phyloP scores from a whole-genome alignment of 2,329 filamentous ascomycete species.

The Raffaelea albimanens region DNA sequence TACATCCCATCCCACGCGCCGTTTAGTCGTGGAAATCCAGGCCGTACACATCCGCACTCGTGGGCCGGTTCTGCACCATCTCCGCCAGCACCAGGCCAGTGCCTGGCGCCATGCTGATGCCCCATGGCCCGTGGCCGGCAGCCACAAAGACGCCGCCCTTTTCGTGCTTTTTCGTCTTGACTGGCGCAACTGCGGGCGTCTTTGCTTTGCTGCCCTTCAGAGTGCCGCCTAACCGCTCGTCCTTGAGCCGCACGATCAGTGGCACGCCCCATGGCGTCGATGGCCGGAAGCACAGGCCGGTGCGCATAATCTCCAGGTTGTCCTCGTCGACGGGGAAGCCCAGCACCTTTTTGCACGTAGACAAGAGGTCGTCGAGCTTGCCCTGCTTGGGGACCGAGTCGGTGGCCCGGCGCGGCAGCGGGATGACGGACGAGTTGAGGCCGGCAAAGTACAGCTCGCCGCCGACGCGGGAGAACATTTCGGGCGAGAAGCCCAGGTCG shows the following conservation, averaged over 20 bases:
- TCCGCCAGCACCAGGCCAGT: conserved; percentile 65
- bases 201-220: not conserved
- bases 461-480: conserved; percentile 58
- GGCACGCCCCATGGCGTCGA: conserved; percentile 55
- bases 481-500: conserved; percentile 50
- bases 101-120: conserved; percentile 53
- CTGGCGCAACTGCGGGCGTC: not conserved
- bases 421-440: conserved; percentile 51
- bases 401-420: conserved; percentile 48
- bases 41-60: conserved; percentile 49
- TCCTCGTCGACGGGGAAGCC: conserved; percentile 26
- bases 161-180: conserved; percentile 28
- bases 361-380: conserved; percentile 39
- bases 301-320: conserved; percentile 52
- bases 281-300: conserved; percentile 63
- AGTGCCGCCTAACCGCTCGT: conserved; percentile 39
- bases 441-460: conserved; percentile 67
- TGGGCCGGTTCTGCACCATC: conserved; percentile 49
- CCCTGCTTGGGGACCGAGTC: conserved; percentile 35
- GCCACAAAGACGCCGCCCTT: conserved; percentile 61
- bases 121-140: conserved; percentile 70
- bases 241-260: conserved; percentile 48
- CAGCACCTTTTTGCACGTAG: conserved; percentile 38
- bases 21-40: conserved; percentile 23
- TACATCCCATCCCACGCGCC: no score